Evolutionary conservation across 73 alveolate genomes (phyloP).

Genomic region (Paramecium octaurelia): DNA sequence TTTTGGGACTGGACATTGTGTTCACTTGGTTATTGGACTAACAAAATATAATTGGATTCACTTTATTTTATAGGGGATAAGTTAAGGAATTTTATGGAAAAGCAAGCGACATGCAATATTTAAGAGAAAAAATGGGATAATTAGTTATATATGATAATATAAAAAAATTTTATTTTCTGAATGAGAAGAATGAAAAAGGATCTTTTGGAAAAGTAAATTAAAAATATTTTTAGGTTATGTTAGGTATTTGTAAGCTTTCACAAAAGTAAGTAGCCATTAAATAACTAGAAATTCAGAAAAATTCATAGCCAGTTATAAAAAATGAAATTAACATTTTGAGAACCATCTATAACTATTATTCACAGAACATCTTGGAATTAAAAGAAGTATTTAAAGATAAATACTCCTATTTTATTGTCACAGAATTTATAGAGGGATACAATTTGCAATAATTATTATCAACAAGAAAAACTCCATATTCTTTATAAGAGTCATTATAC

Average conservation of each 20-base stretch:
- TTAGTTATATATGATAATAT: not conserved
- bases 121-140: not conserved
- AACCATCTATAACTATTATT: not conserved
- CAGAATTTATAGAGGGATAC: not conserved
- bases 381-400: slow-evolving; percentile 18
- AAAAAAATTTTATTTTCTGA: not conserved
- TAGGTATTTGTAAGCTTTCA: not conserved
- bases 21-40: not conserved
- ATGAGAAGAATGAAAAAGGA: not conserved
- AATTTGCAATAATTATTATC: not conserved
- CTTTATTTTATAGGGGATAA: not conserved
- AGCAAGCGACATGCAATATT: not conserved
- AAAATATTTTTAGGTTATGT: not conserved
- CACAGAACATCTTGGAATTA: not conserved
- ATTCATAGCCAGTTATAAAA: not conserved
- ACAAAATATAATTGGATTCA: not conserved
- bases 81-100: slow-evolving; percentile 17
- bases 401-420: not conserved
- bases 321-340: slow-evolving; percentile 18
- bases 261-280: not conserved
- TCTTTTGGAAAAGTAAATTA: slow-evolving; percentile 9
- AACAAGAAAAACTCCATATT: not conserved
- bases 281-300: not conserved
- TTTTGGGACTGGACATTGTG: not conserved
- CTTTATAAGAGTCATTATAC: not conserved